These are phyloP conservation scores for Candida vartiovaarae DNA, from an alignment of 805 yeast species.

Conservation along the genomic window DNA sequence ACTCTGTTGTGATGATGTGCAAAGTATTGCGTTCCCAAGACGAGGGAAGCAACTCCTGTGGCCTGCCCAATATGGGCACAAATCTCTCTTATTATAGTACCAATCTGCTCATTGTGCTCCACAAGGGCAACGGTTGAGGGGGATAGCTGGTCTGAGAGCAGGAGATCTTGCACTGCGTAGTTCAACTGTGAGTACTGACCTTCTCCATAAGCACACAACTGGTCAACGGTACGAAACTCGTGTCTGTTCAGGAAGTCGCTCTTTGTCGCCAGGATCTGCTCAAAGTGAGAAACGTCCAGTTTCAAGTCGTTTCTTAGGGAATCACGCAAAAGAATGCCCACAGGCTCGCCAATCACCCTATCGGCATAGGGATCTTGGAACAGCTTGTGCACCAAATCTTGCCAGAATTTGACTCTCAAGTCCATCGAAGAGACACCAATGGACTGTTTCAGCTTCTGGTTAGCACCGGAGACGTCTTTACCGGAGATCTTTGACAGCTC, in stretches of 20 bases:
- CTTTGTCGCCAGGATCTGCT: slow-evolving; percentile 54
- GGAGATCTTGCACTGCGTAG: slow-evolving; percentile 53
- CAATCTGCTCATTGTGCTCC: slow-evolving; percentile 38
- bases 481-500: slow-evolving; percentile 46
- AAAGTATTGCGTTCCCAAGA: slow-evolving; percentile 54
- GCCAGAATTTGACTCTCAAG: slow-evolving; percentile 70
- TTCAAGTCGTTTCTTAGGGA: slow-evolving; percentile 41
- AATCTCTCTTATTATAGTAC: slow-evolving; percentile 44
- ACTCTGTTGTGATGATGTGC: slow-evolving; percentile 36
- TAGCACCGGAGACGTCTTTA: slow-evolving; percentile 18
- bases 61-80: slow-evolving; percentile 84
- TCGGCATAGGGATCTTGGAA: slow-evolving; percentile 30
- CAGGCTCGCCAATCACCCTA: slow-evolving; percentile 51
- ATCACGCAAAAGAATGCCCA: slow-evolving; percentile 49
- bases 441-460: slow-evolving; percentile 23
- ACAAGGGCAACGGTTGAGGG: slow-evolving; percentile 47
- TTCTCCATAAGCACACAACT: slow-evolving; percentile 71
- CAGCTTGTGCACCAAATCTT: slow-evolving; percentile 46
- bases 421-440: slow-evolving; percentile 21
- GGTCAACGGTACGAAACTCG: slow-evolving; percentile 42
- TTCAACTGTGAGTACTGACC: slow-evolving; percentile 70
- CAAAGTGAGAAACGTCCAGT: slow-evolving; percentile 47
- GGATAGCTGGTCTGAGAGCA: slow-evolving; percentile 49
- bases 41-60: slow-evolving; percentile 56
- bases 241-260: slow-evolving; percentile 43